Evolutionary conservation across 768 basidiomycete genomes (phyloP).

Genomic region (Calocybe gangraenosa): DNA sequence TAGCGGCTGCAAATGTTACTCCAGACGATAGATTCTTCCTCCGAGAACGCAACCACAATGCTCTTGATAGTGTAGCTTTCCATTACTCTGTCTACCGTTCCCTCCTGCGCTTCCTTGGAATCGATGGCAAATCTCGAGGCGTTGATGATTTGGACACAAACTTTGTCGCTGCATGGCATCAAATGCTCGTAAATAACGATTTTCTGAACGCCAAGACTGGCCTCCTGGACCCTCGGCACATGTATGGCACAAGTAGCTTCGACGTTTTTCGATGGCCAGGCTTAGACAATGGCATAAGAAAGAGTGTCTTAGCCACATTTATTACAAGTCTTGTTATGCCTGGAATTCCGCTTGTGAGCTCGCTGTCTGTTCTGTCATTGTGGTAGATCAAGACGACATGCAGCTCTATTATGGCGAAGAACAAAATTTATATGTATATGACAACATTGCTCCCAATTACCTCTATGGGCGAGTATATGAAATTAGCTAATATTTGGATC

Average conservation of each 20-base stretch:
- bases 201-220: conserved; percentile 71
- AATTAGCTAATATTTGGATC: background rate
- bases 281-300: conserved; percentile 78
- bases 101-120: conserved; percentile 83
- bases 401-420: conserved; percentile 90
- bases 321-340: conserved; percentile 80
- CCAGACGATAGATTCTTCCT: conserved; percentile 68
- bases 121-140: conserved; percentile 92
- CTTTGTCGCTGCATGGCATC: conserved; percentile 87
- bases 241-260: conserved; percentile 93
- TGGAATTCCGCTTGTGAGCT: conserved; percentile 69
- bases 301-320: conserved; percentile 73
- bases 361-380: background rate
- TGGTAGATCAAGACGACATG: too few species aligned
- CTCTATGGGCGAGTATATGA: conserved; percentile 80
- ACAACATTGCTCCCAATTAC: conserved; percentile 89
- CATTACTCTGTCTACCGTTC: conserved; percentile 93
- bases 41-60: conserved; percentile 56
- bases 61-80: conserved; percentile 80
- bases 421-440: conserved; percentile 83
- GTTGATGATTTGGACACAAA: conserved; percentile 82
- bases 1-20: conserved; percentile 65
- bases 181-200: conserved; percentile 87
- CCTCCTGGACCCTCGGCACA: conserved; percentile 74
- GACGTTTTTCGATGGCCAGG: conserved; percentile 94